Evolutionary conservation across 768 basidiomycete species (phyloP), one percentile per base, ranked within the genome.

Genomic region (Tremella mesenterica): DNA sequence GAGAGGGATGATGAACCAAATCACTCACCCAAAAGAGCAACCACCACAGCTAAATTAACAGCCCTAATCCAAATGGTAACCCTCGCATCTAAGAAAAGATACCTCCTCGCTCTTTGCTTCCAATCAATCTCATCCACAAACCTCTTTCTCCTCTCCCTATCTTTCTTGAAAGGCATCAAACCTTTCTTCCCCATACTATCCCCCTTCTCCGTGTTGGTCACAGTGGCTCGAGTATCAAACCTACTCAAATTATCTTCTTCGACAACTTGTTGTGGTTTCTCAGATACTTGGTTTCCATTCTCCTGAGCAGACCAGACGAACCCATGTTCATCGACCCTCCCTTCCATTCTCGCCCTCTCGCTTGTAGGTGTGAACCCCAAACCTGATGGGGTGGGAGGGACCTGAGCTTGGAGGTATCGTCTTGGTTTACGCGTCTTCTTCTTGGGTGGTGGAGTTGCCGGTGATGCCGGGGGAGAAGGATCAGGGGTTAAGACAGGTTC

Each of bases 351-450:
- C 8, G 47, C 39, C n/a, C 46, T 48, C 23, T 23, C 31, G 23
- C 54, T 52, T 3, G 39, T 53, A 14, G 67, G 61, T 2, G 54
- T 58, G 50, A 69, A 69, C 3, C 67, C 67, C 16, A 69, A 46
- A 12, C 67, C 67, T 6, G 58, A 60, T 0, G 67, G 67, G 12
- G 67, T 69, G 4, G 67, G 67, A 4, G 67, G 67, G 27, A 52
- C 55, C 6, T 63, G 44, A 3, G 64, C 67, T 43, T 60, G 59
- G 23, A 59, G 52, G 44, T 61, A 61, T 21, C 62, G 41, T 38
- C 57, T 48, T 4, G 45, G 13, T 43, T 43, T 26, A 2, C 34
- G 27, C 12, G 41, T 39, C 26, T 43, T 51, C 14, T 23, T 43
- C 18, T 28, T 20, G 10, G 4, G 36, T 13, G 30, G 20, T 6